Evolutionary conservation across 352 stramenopile species (phyloP).

Genomic region (Pythium coloratum): DNA sequence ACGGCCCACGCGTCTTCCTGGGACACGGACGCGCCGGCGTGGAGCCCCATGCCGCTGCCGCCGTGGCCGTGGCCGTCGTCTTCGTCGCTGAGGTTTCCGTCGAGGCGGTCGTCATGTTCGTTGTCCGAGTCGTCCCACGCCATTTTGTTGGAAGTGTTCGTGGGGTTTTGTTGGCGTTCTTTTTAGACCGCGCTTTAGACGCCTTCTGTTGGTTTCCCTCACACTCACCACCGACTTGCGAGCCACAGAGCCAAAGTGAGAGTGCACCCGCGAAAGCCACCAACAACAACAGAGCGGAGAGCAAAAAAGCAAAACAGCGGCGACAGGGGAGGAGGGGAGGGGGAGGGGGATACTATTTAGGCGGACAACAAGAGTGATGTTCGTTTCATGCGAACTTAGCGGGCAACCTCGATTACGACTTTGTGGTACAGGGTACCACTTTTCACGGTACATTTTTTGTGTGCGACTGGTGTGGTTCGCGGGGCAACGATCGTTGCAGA

Average conservation of each 20-base stretch:
- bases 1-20: conserved; percentile 99
- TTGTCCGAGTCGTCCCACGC: conserved; percentile 54
- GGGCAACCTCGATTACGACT: conserved; percentile 4
- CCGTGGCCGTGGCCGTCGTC: conserved; percentile 1
- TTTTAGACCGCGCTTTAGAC: not conserved
- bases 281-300: not conserved
- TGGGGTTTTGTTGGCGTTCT: not conserved
- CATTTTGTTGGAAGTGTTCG: conserved; percentile 31
- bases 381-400: conserved; percentile 26
- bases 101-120: conserved; percentile 40
- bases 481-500: not conserved
- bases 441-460: not conserved
- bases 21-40: conserved; percentile 86
- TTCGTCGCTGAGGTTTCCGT: conserved; percentile 34
- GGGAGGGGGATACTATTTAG: conserved; percentile 2
- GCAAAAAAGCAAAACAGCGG: conserved; percentile 4
- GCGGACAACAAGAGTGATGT: conserved; percentile 22
- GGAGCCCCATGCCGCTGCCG: conserved; percentile 41
- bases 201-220: conserved; percentile 11
- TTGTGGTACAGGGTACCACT: conserved; percentile 2
- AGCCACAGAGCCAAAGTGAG: conserved; percentile 35
- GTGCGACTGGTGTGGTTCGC: conserved; percentile 16
- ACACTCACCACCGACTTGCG: conserved; percentile 5
- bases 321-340: not conserved
- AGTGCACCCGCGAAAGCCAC: conserved; percentile 19